Conservation (phyloP, 352 stramenopile genomes). For the Phytophthora macrochlamydospora region DNA sequence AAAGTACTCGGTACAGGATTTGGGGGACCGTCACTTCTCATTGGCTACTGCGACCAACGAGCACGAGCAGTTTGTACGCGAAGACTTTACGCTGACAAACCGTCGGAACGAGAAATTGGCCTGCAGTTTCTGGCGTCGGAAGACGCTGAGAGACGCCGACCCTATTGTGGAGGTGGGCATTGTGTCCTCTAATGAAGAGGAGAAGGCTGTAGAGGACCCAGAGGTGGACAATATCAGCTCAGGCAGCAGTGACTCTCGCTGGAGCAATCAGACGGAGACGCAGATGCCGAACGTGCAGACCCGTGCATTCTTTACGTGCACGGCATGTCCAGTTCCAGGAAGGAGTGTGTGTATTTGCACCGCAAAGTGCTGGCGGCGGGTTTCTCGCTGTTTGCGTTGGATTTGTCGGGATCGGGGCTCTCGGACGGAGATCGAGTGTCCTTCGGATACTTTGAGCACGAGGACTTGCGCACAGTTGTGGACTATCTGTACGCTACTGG, state of each 20-base stretch:
- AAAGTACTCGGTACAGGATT: conserved; percentile 56
- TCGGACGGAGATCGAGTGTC: conserved; percentile 71
- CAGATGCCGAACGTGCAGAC: neutral
- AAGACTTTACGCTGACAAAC: conserved; percentile 71
- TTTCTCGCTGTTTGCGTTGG: conserved; percentile 78
- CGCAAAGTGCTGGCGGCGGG: conserved; percentile 52
- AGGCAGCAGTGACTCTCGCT: conserved; percentile 32
- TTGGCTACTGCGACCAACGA: conserved; percentile 11
- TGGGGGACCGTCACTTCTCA: conserved; percentile 40
- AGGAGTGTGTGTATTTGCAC: conserved; percentile 77
- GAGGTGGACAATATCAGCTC: conserved; percentile 25
- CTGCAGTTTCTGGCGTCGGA: conserved; percentile 75
- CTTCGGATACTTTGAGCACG: conserved; percentile 74
- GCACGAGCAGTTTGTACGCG: conserved; percentile 40
- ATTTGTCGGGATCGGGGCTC: conserved; percentile 70
- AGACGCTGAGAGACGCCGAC: conserved; percentile 21
- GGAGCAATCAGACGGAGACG: conserved; percentile 14
- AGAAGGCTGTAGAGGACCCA: conserved; percentile 11
- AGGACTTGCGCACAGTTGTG: conserved; percentile 60
- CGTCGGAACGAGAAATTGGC: conserved; percentile 51
- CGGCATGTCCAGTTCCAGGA: conserved; percentile 77
- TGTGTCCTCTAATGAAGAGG: conserved; percentile 13
- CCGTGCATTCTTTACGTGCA: conserved; percentile 83
- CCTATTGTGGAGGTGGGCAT: conserved; percentile 21
- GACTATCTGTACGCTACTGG: conserved; percentile 73